Evolutionary conservation across 441 rosid species (phyloP).

Genomic region (Populus hybrid): DNA sequence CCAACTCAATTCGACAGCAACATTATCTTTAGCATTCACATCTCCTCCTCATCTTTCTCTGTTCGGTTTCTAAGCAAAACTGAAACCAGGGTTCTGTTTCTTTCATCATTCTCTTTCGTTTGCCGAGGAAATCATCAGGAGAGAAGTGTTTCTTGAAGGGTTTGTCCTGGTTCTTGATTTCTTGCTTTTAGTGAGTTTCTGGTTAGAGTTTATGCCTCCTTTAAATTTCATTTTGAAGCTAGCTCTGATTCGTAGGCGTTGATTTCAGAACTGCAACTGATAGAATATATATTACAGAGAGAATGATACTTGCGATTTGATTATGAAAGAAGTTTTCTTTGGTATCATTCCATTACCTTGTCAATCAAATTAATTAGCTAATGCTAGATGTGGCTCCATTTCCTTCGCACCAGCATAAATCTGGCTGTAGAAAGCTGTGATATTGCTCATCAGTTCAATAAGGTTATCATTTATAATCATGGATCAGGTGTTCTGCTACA

Average conservation of each 20-base stretch:
- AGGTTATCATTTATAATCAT: not conserved
- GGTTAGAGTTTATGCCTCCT: not conserved
- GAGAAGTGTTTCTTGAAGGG: not conserved
- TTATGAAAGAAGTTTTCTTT: too few relatives aligned
- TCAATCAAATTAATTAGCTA: not conserved
- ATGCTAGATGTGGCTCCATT: not conserved
- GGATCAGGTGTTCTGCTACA: not conserved
- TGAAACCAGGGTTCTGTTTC: not conserved
- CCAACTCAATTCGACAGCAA: not conserved
- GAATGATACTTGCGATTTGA: not conserved
- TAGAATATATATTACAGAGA: not conserved
- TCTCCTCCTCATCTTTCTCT: not conserved
- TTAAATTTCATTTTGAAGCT: not conserved
- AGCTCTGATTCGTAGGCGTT: not conserved
- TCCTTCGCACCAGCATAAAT: not conserved
- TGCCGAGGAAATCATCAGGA: not conserved
- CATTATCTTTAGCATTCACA: not conserved
- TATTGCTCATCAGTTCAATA: not conserved
- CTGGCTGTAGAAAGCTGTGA: not conserved
- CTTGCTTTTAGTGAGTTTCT: not conserved
- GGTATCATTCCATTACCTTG: not conserved
- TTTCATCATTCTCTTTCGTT: not conserved
- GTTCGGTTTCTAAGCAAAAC: not conserved
- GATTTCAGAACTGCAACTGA: too few relatives aligned
- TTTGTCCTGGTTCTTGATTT: not conserved